Evolutionary conservation across 305 asterid genomes (phyloP).

Genomic region (Striga hermonthica): DNA sequence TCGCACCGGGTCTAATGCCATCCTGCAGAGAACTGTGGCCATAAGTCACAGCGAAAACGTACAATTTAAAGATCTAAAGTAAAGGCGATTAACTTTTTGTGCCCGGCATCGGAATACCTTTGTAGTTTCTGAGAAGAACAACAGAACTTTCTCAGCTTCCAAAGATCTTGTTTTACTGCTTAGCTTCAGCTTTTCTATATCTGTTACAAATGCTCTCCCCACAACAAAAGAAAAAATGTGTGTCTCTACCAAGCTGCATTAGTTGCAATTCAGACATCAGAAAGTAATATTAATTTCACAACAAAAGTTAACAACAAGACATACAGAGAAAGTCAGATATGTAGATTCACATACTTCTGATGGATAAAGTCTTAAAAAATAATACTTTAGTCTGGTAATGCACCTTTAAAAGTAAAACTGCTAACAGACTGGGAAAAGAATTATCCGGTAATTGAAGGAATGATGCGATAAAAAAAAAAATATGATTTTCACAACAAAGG

Average conservation of each 20-base stretch:
- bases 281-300: conserved; percentile 24
- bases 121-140: conserved; percentile 73
- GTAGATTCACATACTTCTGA: neutral
- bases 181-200: conserved; percentile 91
- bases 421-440: conserved; percentile 13
- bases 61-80: conserved; percentile 20
- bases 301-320: conserved; percentile 26
- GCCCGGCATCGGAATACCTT: conserved; percentile 51
- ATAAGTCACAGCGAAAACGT: conserved; percentile 33
- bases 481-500: neutral
- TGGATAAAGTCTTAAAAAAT: conserved; percentile 5
- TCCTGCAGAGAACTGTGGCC: conserved; percentile 56
- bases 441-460: conserved; percentile 14
- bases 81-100: conserved; percentile 27
- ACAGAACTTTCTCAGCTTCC: conserved; percentile 83
- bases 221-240: conserved; percentile 97
- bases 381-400: conserved; percentile 17
- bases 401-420: conserved; percentile 27
- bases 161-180: conserved; percentile 86
- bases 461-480: conserved; percentile 22
- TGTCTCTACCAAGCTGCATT: conserved; percentile 93
- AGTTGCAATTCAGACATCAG: conserved; percentile 32
- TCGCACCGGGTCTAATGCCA: conserved; percentile 84
- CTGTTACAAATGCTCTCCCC: conserved; percentile 97
- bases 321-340: conserved; percentile 27